Base-by-base conservation (phyloP, 129 eudicot genomes). In the Solidago caesia region DNA sequence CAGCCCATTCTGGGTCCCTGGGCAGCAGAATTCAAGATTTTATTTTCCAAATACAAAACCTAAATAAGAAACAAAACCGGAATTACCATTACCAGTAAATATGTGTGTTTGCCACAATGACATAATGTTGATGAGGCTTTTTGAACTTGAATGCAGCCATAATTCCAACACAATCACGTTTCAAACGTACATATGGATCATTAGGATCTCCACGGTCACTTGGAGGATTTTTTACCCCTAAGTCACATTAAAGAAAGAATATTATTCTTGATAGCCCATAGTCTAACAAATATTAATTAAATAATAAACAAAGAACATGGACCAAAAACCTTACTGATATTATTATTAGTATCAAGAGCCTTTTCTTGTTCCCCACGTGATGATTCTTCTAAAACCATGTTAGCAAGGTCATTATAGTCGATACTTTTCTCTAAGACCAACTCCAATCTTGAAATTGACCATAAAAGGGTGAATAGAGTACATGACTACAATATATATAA, bases 1-100 rank as follows among this genome's bases (percentile, higher is more conserved):
- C 98, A 62, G 86, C 91, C 97, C 89, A 88, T 77, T 85, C 83
- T 45, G 98, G 98, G 80, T 94, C 97, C 97, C 98, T 94, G 82
- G 5, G 55, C 57, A 80, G 46, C 44, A 72, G 15, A 59, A 64
- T 15, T 39, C 8, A 26, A 67, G 5, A 15, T 47, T 66, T 59
- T 44, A 56, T 69, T 57, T 8, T 70, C 70, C 49, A 43, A 39
- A 33, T 62, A 46, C 16, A 8, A 45, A 6, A 13, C 8, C 7
- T 7, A n/a, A 39, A 39, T 56, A 70, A 29, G 48, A 33, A 43
- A 61, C 25, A 39, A 63, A 74, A 56, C 11, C 48, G 48, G 66
- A 71, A 75, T 76, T 56, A 46, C 25, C 55, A 75, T 75, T 84
- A 93, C 98, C 98, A 90, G 75, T 86, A 90, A 42, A 90, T 33